Conservation (phyloP, 176 grass and related monocot species). For the Bonia amplexicaulis region DNA sequence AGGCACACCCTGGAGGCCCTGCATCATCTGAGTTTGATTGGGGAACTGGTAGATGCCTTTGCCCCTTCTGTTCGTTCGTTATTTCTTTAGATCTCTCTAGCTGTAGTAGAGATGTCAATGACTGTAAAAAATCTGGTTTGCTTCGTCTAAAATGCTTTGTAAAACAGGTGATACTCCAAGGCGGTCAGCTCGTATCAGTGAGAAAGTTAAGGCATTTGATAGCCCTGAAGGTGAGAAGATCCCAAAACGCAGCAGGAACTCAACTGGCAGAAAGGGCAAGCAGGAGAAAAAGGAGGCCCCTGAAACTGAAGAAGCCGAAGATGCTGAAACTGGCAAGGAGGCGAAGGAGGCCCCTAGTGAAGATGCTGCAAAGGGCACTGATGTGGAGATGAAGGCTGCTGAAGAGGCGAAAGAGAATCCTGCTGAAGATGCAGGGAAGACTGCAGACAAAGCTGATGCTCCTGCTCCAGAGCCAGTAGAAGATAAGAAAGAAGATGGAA, state of each 20-base stretch:
- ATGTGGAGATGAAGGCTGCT: slow-evolving; percentile 49
- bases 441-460: slow-evolving; percentile 10
- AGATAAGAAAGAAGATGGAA: slow-evolving; percentile 24
- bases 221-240: slow-evolving; percentile 75
- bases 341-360: background rate
- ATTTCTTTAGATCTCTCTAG: background rate
- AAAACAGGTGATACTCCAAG: slow-evolving; percentile 86
- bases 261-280: slow-evolving; percentile 42
- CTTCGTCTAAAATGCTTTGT: slow-evolving; percentile 15
- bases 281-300: slow-evolving; percentile 42
- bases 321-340: background rate
- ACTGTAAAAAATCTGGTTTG: background rate
- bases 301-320: slow-evolving; percentile 14
- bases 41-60: slow-evolving; percentile 62
- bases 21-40: slow-evolving; percentile 85
- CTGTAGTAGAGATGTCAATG: background rate
- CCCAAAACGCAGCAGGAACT: slow-evolving; percentile 53
- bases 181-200: slow-evolving; percentile 85
- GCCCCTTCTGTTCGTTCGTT: background rate
- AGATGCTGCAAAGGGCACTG: slow-evolving; percentile 23
- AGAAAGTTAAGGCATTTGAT: slow-evolving; percentile 70
- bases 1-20: slow-evolving; percentile 70
- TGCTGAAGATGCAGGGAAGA: slow-evolving; percentile 19
- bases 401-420: slow-evolving; percentile 3
- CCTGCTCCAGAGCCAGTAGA: background rate